These are phyloP conservation scores for Melaleuca quinquenervia DNA, from an alignment of 345 rosid genomes.

Conservation along the genomic window DNA sequence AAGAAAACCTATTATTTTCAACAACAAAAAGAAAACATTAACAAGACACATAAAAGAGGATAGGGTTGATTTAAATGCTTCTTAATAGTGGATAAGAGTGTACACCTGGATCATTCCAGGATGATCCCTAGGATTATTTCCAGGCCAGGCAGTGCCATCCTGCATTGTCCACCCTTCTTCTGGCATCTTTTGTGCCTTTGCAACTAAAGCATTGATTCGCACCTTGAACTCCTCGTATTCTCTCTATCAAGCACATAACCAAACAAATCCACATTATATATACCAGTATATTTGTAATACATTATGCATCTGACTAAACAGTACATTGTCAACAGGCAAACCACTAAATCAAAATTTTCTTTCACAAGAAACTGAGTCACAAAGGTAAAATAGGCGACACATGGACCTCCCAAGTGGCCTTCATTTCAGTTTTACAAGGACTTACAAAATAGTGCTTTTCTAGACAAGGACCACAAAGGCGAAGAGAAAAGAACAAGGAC, in stretches of 20 bases:
- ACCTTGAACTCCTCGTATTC: slow-evolving; percentile 99
- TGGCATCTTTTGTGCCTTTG: slow-evolving; percentile 96
- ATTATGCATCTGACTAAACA: neutral
- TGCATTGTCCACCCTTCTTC: slow-evolving; percentile 99
- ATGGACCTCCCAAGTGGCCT: neutral
- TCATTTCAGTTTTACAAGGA: neutral
- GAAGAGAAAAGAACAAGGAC: neutral
- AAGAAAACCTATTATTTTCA: slow-evolving; percentile 60
- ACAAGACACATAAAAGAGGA: neutral
- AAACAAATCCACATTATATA: neutral
- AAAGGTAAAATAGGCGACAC: neutral
- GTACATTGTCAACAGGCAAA: neutral
- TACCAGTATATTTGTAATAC: neutral
- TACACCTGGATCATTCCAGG: slow-evolving; percentile 98
- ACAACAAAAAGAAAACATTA: neutral
- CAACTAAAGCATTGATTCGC: slow-evolving; percentile 96
- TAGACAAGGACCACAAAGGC: neutral
- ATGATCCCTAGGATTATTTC: slow-evolving; percentile 97
- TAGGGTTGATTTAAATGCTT: neutral
- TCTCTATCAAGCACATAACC: slow-evolving; percentile 37
- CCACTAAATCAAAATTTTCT: neutral
- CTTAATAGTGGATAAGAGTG: neutral
- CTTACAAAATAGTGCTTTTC: neutral
- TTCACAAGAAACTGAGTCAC: neutral
- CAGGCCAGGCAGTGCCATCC: slow-evolving; percentile 99